Base-by-base conservation (phyloP, 139 green algal genomes). In the Zygnema circumcarinatum region DNA sequence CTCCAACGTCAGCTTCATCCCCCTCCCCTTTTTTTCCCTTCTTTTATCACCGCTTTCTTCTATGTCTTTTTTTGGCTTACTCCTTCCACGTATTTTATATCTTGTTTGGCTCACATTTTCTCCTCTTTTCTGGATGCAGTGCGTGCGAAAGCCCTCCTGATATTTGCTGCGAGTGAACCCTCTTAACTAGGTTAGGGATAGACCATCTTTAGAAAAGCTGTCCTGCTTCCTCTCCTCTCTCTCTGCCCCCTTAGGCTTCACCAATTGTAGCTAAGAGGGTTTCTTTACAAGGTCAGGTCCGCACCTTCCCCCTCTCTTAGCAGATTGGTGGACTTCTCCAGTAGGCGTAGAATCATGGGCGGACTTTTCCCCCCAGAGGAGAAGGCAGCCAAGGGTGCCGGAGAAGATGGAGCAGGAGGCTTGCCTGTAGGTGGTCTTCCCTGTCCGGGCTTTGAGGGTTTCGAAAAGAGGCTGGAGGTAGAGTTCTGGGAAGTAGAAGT, bases 381-480 rank as follows among this genome's bases (percentile, higher is more conserved):
- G 47, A 62, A 62, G 47, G 47, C 7, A 62, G 47, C 16, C 16
- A 7, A 62, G 47, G 16, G 16, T 62, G 47, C 7, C 7, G 47
- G 47, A 78, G 54, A 72, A 72, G 29, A 33, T 72, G 54, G 54
- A 72, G 54, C 54, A 33, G 54, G 54, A 72, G 47, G 47, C 16
- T 7, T 25, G 7, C 16, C 47, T 25, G 47, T 62, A 62, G 47
- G 47, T 25, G 47, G 47, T 21, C 79, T 88, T 42, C 86, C 86
- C 2, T 74, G 54, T 56, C 79, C 79, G 29, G 87, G 82, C 22
- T 91, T 91, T 75, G 87, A 91, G 81, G 87, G 87, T 32, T 91
- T 89, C 7, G 87, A 91, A 78, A 91, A 91, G 68, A 81, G 87
- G 20, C 74, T 91, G 21, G 87, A 91, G 7, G 40, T 91, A 67